Evolutionary conservation across 306 rosid species (phyloP).

Genomic region (Dryas octopetala): DNA sequence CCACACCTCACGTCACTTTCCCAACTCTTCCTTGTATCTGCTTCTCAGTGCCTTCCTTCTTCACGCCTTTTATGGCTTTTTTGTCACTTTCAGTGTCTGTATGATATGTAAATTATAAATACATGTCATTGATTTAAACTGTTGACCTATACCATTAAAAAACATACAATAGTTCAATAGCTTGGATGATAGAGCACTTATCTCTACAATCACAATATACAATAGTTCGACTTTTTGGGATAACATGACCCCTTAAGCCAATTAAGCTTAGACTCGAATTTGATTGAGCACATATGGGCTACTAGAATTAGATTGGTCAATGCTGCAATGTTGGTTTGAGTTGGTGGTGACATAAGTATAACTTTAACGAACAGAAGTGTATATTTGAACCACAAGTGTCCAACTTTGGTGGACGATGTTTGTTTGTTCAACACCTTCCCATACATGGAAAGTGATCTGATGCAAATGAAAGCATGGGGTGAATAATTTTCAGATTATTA

Average conservation of each 20-base stretch:
- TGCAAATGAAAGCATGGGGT: background rate
- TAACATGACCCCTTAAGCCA: no score
- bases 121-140: no score
- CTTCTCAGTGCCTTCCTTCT: slow-evolving; percentile 15
- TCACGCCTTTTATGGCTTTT: background rate
- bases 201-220: no score
- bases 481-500: background rate
- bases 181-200: no score
- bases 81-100: background rate
- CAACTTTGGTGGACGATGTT: slow-evolving; percentile 6
- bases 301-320: slow-evolving; percentile 2
- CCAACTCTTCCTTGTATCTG: background rate
- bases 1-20: background rate
- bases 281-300: background rate
- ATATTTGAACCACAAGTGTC: slow-evolving; percentile 4
- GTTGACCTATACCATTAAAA: no score
- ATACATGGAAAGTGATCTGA: background rate
- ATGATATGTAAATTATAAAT: no score
- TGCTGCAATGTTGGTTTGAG: background rate
- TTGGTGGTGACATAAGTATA: background rate
- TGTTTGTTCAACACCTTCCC: background rate
- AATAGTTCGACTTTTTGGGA: no score
- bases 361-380: background rate
- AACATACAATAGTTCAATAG: no score
- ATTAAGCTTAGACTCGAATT: background rate